phyloP scores from a whole-genome alignment of 2,329 filamentous ascomycete species.

The Aspergillus bombycis region DNA sequence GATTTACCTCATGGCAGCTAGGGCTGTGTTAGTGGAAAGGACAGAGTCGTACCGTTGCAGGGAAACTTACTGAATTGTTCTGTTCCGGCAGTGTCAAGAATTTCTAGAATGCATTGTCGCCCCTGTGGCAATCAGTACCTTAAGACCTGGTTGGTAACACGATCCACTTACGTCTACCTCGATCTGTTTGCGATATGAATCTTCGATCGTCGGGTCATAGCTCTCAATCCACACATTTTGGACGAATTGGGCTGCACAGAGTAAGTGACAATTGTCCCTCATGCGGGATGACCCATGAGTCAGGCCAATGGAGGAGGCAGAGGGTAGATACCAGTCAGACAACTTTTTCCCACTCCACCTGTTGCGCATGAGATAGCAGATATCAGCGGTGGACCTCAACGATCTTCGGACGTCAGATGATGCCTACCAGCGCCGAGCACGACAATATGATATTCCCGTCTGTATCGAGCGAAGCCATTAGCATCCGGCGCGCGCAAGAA shows the following conservation, averaged over 20 bases:
- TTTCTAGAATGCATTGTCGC: slow-evolving; percentile 85
- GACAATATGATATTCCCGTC: slow-evolving; percentile 80
- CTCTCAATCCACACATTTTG: slow-evolving; percentile 94
- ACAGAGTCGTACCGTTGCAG: background rate
- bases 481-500: slow-evolving; percentile 15
- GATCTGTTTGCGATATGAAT: slow-evolving; percentile 85
- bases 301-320: slow-evolving; percentile 7
- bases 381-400: slow-evolving; percentile 19
- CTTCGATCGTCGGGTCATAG: slow-evolving; percentile 86
- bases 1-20: slow-evolving; percentile 61
- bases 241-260: slow-evolving; percentile 77
- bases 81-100: slow-evolving; percentile 88
- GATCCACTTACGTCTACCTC: slow-evolving; percentile 77
- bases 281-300: slow-evolving; percentile 20
- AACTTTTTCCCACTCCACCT: slow-evolving; percentile 92
- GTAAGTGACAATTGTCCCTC: slow-evolving; percentile 11
- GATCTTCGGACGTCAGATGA: slow-evolving; percentile 7
- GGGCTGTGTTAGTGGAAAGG: slow-evolving; percentile 20
- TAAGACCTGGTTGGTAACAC: slow-evolving; percentile 2
- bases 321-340: slow-evolving; percentile 72
- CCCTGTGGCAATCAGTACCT: slow-evolving; percentile 59
- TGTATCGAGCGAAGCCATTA: slow-evolving; percentile 37
- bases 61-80: slow-evolving; percentile 83
- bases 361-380: slow-evolving; percentile 25
- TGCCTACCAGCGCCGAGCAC: slow-evolving; percentile 74